These are phyloP conservation scores for Lavandula angustifolia DNA, from an alignment of 257 asterid species.

Conservation along the genomic window DNA sequence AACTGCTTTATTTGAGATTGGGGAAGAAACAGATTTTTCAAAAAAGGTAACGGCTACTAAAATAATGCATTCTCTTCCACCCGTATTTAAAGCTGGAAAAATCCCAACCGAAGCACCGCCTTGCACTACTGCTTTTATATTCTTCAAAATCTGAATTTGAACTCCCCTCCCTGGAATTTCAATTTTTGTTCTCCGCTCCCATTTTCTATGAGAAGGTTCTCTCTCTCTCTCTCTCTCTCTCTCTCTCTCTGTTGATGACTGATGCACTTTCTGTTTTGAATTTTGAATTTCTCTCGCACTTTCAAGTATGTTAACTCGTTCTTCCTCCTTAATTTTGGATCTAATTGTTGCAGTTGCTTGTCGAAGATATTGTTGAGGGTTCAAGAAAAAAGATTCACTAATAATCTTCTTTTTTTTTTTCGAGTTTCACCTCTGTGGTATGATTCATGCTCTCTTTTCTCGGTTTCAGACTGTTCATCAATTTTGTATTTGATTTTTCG, in stretches of 20 bases:
- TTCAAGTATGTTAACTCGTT: background rate
- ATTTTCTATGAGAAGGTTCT: slow-evolving; percentile 28
- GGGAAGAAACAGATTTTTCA: slow-evolving; percentile 25
- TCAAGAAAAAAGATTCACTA: background rate
- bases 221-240: background rate
- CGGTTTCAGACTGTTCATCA: background rate
- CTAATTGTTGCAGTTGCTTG: slow-evolving; percentile 11
- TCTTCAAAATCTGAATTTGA: background rate
- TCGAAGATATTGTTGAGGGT: slow-evolving; percentile 22
- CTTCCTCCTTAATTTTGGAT: slow-evolving; percentile 5
- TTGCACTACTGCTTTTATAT: no score
- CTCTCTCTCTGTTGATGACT: background rate
- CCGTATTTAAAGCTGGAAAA: slow-evolving; percentile 37
- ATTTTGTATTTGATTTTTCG: background rate
- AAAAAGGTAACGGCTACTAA: slow-evolving; percentile 42
- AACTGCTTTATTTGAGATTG: background rate
- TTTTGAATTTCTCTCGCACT: background rate
- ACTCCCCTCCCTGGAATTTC: background rate
- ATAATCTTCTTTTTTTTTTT: background rate
- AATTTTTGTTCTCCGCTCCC: background rate
- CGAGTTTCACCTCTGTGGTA: slow-evolving; percentile 32
- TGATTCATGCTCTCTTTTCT: background rate
- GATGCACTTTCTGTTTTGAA: background rate
- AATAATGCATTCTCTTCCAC: background rate
- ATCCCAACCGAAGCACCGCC: slow-evolving; percentile 33